Base-by-base conservation (phyloP, 805 yeast species). In the Candida fluviatilis region DNA sequence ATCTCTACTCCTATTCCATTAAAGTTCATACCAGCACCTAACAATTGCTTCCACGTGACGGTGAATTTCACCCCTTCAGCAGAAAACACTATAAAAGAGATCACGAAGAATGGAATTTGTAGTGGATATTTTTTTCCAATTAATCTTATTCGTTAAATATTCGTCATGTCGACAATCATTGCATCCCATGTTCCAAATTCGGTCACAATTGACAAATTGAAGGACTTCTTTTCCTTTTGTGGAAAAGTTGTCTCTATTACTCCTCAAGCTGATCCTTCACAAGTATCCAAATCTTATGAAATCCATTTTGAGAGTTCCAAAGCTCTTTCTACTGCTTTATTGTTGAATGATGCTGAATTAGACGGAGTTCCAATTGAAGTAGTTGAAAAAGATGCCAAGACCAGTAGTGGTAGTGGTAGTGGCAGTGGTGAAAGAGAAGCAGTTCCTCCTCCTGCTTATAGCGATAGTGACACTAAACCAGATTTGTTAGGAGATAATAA, bases 151-250 rank as follows among this genome's bases (percentile, higher is more conserved):
- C n/a, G n/a, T n/a, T 21, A 6, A 21, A 6, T 10, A 10, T 10
- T 21, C 24, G 24, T 21, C 14, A 64, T 64, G 67, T 52, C 69
- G 17, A 46, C 79, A 7, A 64, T 83, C 32, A 64, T 71, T 42
- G 87, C 79, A 16, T 69, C 79, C 13, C 73, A 78, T 44, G 70
- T 84, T 29, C 77, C 85, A 29, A 49, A 60, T 3, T 47, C 68
- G 21, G 72, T 80, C 28, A 49, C 77, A 4, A 64, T 70, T 33
- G 67, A 69, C 28, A 77, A 81, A 50, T 56, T 84, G 24, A 60
- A 66, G 31, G 83, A 82, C 43, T 84, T 84, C 61, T 84, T 85
- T 60, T 68, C 83, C 17, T 84, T 84, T 59, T 83, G 93, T 54
- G 95, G 95, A 13, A 52, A 58, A 38, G 61, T 75, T 39, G 57